Evolutionary conservation across 2,329 filamentous ascomycete genomes (phyloP), one percentile per base, ranked within the genome.

Genomic region (Orbilia javanica): DNA sequence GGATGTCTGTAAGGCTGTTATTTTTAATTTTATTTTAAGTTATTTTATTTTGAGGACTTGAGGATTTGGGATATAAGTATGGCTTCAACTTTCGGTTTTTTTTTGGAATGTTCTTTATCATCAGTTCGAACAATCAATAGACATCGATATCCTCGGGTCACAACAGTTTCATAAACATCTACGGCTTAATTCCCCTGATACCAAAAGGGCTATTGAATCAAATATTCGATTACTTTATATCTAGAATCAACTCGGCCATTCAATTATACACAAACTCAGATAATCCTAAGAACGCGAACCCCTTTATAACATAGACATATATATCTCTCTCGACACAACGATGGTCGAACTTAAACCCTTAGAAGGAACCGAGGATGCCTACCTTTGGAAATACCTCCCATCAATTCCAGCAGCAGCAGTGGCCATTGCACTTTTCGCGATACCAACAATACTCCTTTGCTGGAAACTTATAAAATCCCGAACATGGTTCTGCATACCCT

Each of bases 401-500:
- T 74, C 70, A 22, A 29, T 74, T 13, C 70, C 63, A 20, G 50
- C 60, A 10, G 63, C 70, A 8, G 11, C 63, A 11, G 0, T 46
- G 34, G 67, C 53, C 29, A 42, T 74, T 15, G 13, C 44, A 15
- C 18, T 63, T 39, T 74, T 74, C n/a, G 18, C 20, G 15, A 8
- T 52, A 8, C 53, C 25, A 13, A 74, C 70, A 7, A 25, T 5
- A 0, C 3, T 27, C 10, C 63, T 39, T 20, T 55, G 3, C 13
- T 74, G 63, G 63, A 52, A 63, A 3, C 53, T 55, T 4, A 53
- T 31, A n/a, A 27, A 82, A 29, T 84, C 84, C 1, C 82, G 84
- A 36, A 85, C 85, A 11, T 88, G 86, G 84, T 89, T 86, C 79
- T 87, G 87, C 74, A 82, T 85, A 1, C 83, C 85, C 0, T 85